A percentile compares a stretch with the other conserved stretches of the same genome.
These are phyloP conservation scores for Colletotrichum spaethianum DNA, from an alignment of 2,329 filamentous ascomycete genomes.

Conservation along the genomic window DNA sequence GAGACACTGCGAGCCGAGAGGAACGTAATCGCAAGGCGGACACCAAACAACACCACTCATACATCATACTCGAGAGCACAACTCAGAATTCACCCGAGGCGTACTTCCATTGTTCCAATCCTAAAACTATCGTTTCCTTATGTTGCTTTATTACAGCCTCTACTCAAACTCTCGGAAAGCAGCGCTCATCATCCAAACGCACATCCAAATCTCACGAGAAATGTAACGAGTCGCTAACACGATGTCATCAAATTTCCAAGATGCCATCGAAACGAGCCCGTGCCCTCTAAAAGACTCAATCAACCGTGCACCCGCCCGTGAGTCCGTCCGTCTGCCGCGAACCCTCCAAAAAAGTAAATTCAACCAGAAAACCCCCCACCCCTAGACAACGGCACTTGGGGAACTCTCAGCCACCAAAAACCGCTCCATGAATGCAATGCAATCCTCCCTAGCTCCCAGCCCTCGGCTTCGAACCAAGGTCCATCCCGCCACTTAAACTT, in stretches of 20 bases:
- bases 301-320: conserved; percentile 4
- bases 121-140: neutral
- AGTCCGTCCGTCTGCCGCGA: neutral
- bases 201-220: neutral
- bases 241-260: neutral
- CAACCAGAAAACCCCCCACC: neutral
- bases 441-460: neutral
- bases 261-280: neutral
- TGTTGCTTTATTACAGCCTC: neutral
- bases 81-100: neutral
- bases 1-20: no score
- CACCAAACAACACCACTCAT: neutral
- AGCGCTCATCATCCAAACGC: neutral
- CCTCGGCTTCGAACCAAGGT: neutral
- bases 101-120: neutral
- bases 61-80: neutral
- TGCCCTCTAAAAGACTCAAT: neutral
- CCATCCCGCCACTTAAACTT: neutral
- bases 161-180: neutral
- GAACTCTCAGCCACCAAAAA: neutral
- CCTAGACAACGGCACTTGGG: neutral
- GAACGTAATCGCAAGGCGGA: neutral
- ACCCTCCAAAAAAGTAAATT: neutral
- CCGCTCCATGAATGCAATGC: neutral
- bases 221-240: neutral